Percentiles rank a stretch among this genome's conserved stretches.
Evolutionary conservation across 345 rosid genomes (phyloP).

Genomic region (Nephelium lappaceum): DNA sequence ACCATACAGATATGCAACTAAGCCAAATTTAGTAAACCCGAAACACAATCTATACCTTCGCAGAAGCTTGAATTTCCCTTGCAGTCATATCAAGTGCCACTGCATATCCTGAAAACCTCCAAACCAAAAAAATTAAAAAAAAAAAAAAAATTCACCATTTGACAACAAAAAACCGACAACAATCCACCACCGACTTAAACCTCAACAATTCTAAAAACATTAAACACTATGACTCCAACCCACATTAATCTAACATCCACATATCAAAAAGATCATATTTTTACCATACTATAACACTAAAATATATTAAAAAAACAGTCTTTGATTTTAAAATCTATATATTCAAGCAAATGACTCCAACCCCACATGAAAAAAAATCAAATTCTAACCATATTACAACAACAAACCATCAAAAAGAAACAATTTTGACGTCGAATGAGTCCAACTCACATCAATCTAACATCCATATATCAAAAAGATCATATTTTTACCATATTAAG

Average conservation of each 20-base stretch:
- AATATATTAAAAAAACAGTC: too few species aligned
- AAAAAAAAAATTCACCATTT: conserved; percentile 6
- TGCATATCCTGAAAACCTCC: conserved; percentile 65
- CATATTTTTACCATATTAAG: too few species aligned
- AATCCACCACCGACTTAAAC: not conserved
- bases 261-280: too few species aligned
- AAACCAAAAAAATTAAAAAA: too few species aligned
- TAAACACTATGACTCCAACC: too few species aligned
- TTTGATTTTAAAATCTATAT: not conserved
- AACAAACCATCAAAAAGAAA: too few species aligned
- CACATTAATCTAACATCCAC: too few species aligned
- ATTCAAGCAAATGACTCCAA: not conserved
- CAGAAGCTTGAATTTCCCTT: conserved; percentile 79
- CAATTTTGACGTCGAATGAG: too few species aligned
- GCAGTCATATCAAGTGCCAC: conserved; percentile 96
- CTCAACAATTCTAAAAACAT: not conserved
- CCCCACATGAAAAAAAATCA: too few species aligned
- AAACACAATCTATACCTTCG: conserved; percentile 55
- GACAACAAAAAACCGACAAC: not conserved
- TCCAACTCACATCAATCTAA: not conserved
- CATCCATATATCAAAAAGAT: not conserved
- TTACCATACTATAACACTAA: not conserved
- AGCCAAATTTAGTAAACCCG: not conserved
- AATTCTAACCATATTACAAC: too few species aligned
- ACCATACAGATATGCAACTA: not conserved